Percentiles rank a stretch among this genome's conserved stretches.
These are phyloP conservation scores for Fusarium chuoi DNA, from an alignment of 2,329 filamentous ascomycete genomes.

Conservation along the genomic window DNA sequence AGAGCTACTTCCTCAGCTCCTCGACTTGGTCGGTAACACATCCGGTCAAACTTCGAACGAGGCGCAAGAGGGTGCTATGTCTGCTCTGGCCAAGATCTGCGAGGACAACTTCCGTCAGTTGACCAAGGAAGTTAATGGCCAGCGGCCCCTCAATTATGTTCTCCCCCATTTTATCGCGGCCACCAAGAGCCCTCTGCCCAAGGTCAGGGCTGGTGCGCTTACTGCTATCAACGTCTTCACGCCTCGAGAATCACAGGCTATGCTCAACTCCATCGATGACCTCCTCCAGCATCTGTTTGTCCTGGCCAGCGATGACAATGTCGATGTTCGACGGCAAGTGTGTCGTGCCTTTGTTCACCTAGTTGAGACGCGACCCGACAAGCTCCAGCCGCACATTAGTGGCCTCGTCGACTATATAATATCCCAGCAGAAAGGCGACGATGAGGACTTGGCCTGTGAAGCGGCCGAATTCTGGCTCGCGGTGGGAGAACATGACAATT, in stretches of 20 bases:
- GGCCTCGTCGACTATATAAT: slow-evolving; percentile 95
- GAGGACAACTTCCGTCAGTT: slow-evolving; percentile 92
- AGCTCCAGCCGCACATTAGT: slow-evolving; percentile 86
- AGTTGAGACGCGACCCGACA: slow-evolving; percentile 89
- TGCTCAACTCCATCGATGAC: slow-evolving; percentile 82
- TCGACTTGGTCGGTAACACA: slow-evolving; percentile 80
- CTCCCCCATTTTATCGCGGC: slow-evolving; percentile 92
- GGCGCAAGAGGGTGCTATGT: slow-evolving; percentile 92
- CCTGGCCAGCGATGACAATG: slow-evolving; percentile 78
- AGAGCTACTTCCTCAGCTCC: slow-evolving; percentile 83
- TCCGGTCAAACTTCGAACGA: slow-evolving; percentile 73
- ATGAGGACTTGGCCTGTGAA: slow-evolving; percentile 91
- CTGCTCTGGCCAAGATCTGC: slow-evolving; percentile 92
- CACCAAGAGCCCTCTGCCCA: slow-evolving; percentile 78
- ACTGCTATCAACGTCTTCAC: slow-evolving; percentile 93
- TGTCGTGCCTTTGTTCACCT: slow-evolving; percentile 93
- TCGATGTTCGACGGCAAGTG: slow-evolving; percentile 90
- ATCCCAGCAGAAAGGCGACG: slow-evolving; percentile 85
- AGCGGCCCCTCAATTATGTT: slow-evolving; percentile 87
- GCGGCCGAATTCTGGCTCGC: slow-evolving; percentile 98
- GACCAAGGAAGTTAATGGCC: slow-evolving; percentile 87
- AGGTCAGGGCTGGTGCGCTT: slow-evolving; percentile 82
- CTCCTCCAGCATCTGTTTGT: slow-evolving; percentile 86
- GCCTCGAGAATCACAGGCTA: slow-evolving; percentile 81
- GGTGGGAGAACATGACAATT: slow-evolving; percentile 84